Evolutionary conservation across 441 rosid species (phyloP), one percentile per base, ranked within the genome.

Genomic region (California macrophylla): DNA sequence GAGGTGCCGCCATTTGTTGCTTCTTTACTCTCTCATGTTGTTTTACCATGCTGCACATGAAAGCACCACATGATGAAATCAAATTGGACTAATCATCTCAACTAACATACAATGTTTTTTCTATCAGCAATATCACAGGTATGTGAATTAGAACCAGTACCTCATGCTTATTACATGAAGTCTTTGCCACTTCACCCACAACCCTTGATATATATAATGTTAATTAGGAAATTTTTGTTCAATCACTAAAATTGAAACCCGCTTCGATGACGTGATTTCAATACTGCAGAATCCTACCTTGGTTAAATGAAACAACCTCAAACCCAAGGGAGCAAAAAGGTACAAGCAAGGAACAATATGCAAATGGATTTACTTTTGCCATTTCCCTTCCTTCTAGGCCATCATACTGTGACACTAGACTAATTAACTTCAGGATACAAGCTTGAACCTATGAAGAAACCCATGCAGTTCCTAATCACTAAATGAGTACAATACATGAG

Each of bases 1-100:
- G 93, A 54, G 98, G 97, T 62, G 92, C 91, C 4, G 97, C 97
- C 92, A 93, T 81, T 79, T 91, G 97, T 81, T 91, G 97, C 81
- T 93, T 93, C 88, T 84, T 91, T 75, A 91, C 81, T 81, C 86
- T 82, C 74, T 86, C 89, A 6, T 75, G 82, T 45, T 87, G 84
- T 75, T 80, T 84, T 73, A 93, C 96, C 85, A 83, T 83, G 75
- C 97, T 93, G 91, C 68, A 26, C 18, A 29, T 7, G 74, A 4
- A 62, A 65, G 20, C 21, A 67, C 40, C 64, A 58, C 20, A 21
- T 6, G 15, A 20, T 20, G 10, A 18, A 40, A 52, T 8, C 9
- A 50, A 4, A 50, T 50, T 21, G 42, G 52, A 24, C 24, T 28
- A 18, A 54, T 42, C 63, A 12, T 21, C 68, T 13, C 64, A 70